Evolutionary conservation across 176 grass and related monocot genomes (phyloP), one percentile per base, ranked within the genome.

Genomic region (Musa schizocarpa): DNA sequence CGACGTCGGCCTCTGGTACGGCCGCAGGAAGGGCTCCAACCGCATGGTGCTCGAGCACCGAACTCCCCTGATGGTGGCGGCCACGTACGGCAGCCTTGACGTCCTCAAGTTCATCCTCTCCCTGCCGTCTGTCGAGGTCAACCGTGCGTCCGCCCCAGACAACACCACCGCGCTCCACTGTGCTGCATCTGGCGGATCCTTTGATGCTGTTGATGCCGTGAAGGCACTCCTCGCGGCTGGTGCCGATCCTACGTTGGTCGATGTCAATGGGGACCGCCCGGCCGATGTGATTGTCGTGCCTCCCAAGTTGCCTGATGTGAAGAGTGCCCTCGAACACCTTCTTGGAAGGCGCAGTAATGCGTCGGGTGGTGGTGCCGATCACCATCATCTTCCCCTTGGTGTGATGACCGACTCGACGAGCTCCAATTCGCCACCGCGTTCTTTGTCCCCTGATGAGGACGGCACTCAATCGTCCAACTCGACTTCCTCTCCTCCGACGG

Each of bases 31-130:
- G 63, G 63, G 63, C 11, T 65, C 63, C 63, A 65, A 65, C 63
- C 63, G 22, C 11, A 29, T 65, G 63, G 63, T 65, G 10, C 67
- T 81, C 20, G 86, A 92, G 82, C 89, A 74, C 6, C 92, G 84
- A 63, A 96, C 89, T 51, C 89, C 89, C 2, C 69, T 96, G 64
- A 96, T 96, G 92, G 92, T 96, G 8, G 89, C 92, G 7, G 84
- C 92, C 68, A 92, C 89, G 8, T 96, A 89, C 73, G 92, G 92
- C 76, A 92, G 89, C 75, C 54, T 80, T 2, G 72, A 50, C 20
- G 89, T 80, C 10, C 74, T 92, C 70, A 25, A 74, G 11, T 74
- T 89, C 53, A 73, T 96, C n/a, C 74, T 96, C 14, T 84, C 63
- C 52, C 76, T 85, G 0, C 34, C 82, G 23, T 83, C 77, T 11